Evolutionary conservation across 2,329 filamentous ascomycete genomes (phyloP).

Genomic region (Phialophora tarda): DNA sequence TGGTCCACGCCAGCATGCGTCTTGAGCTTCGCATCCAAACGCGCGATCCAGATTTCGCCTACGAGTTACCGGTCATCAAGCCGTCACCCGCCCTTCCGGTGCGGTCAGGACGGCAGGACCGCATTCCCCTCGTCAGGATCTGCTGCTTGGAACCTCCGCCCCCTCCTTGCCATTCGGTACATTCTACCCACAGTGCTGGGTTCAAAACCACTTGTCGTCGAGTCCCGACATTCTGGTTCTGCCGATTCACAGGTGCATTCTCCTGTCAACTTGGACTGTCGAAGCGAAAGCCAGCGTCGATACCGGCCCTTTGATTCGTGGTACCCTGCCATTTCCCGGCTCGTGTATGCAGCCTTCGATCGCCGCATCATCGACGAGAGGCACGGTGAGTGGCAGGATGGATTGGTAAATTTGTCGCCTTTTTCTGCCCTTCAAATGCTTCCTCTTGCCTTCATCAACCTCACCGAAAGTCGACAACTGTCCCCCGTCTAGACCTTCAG

Average conservation of each 20-base stretch:
- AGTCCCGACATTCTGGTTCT: conserved; percentile 25
- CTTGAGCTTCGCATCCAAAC: background rate
- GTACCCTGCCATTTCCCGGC: conserved; percentile 5
- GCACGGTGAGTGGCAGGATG: conserved; percentile 5
- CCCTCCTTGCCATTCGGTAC: background rate
- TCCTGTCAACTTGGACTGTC: background rate
- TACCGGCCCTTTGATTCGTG: conserved; percentile 6
- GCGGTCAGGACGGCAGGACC: conserved; percentile 4
- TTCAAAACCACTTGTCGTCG: conserved; percentile 14
- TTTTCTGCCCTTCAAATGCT: background rate
- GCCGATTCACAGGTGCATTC: background rate
- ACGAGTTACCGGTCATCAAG: background rate
- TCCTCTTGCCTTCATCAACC: background rate
- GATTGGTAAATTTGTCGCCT: background rate
- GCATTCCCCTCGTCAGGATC: conserved; percentile 6
- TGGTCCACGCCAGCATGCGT: conserved; percentile 13
- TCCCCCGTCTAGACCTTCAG: background rate
- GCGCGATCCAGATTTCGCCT: background rate
- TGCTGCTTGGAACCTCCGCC: conserved; percentile 4
- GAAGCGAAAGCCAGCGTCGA: background rate
- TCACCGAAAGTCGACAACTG: background rate
- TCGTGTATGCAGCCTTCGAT: conserved; percentile 3
- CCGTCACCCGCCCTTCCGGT: conserved; percentile 8
- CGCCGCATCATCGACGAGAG: background rate
- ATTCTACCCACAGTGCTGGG: background rate